Conservation (phyloP, 2,329 filamentous ascomycete species). For the Lecanicillium sp. region DNA sequence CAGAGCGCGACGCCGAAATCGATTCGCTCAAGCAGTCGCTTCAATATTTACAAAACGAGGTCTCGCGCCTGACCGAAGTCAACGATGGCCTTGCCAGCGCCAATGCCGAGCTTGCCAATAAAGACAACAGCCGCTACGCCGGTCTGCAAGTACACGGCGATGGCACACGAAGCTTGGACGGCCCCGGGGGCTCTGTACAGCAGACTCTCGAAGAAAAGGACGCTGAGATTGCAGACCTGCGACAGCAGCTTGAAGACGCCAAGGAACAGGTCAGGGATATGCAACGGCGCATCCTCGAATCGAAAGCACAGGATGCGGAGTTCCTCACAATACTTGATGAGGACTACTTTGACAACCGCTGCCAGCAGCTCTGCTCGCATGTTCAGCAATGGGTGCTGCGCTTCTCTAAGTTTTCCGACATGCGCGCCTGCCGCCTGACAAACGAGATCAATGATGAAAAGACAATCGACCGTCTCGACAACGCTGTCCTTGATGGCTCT, state of each 20-base stretch:
- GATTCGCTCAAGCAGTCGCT: constrained; percentile 72
- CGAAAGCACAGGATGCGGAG: constrained; percentile 55
- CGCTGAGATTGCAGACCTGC: constrained; percentile 70
- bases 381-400: constrained; percentile 96
- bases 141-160: constrained; percentile 58
- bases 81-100: constrained; percentile 74
- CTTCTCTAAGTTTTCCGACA: constrained; percentile 96
- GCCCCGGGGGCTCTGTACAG: constrained; percentile 53
- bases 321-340: constrained; percentile 80
- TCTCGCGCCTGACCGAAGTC: constrained; percentile 70
- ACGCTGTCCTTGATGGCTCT: constrained; percentile 85
- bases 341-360: constrained; percentile 91
- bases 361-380: constrained; percentile 89
- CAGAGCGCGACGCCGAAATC: constrained; percentile 82
- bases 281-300: constrained; percentile 46
- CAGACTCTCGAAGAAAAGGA: constrained; percentile 74
- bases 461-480: constrained; percentile 89
- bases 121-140: constrained; percentile 65
- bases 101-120: constrained; percentile 67
- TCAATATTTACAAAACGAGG: constrained; percentile 73
- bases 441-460: constrained; percentile 85
- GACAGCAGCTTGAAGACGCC: constrained; percentile 68
- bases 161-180: constrained; percentile 60
- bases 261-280: constrained; percentile 50
- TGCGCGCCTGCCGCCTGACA: constrained; percentile 75